phyloP scores from a whole-genome alignment of 176 grass and related monocot species.

The Alopecurus myosuroides region DNA sequence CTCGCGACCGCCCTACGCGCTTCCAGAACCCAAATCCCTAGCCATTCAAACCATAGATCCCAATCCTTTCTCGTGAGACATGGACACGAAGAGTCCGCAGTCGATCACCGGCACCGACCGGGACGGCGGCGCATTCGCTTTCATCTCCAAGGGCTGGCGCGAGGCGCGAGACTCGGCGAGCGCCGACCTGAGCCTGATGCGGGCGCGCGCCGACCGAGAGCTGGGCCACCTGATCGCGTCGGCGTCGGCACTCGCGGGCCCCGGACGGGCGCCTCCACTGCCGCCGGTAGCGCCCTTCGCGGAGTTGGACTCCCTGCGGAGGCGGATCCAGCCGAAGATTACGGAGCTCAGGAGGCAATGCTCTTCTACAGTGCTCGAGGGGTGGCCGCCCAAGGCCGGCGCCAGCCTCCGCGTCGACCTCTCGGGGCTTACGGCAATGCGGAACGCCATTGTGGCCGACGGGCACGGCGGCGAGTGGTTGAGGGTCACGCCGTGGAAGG shows the following conservation, averaged over 20 bases:
- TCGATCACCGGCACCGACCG: not conserved
- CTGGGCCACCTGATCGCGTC: slow-evolving; percentile 49
- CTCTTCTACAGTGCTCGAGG: slow-evolving; percentile 44
- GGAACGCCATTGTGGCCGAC: slow-evolving; percentile 47
- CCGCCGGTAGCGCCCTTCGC: slow-evolving; percentile 35
- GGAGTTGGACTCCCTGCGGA: slow-evolving; percentile 67
- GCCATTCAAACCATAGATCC: not conserved
- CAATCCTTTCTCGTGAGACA: not conserved
- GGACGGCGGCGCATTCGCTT: slow-evolving; percentile 42
- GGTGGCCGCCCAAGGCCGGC: slow-evolving; percentile 34
- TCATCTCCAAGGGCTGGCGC: slow-evolving; percentile 82
- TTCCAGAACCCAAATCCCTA: slow-evolving; percentile 28
- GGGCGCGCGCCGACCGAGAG: slow-evolving; percentile 65
- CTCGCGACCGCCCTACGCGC: slow-evolving; percentile 1
- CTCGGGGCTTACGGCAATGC: slow-evolving; percentile 40
- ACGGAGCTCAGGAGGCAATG: slow-evolving; percentile 61
- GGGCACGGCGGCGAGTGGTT: slow-evolving; percentile 10
- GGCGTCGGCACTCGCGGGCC: slow-evolving; percentile 28
- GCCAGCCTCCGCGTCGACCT: slow-evolving; percentile 64
- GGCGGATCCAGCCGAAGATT: slow-evolving; percentile 72
- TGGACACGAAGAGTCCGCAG: not conserved
- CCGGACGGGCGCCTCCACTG: too few relatives aligned
- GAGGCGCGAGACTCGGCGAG: slow-evolving; percentile 68
- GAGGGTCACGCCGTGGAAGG: slow-evolving; percentile 10
- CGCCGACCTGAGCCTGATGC: slow-evolving; percentile 65